phyloP scores from a whole-genome alignment of 371 early-diverging fungal genomes.

The Syncephalastrum contaminatum region DNA sequence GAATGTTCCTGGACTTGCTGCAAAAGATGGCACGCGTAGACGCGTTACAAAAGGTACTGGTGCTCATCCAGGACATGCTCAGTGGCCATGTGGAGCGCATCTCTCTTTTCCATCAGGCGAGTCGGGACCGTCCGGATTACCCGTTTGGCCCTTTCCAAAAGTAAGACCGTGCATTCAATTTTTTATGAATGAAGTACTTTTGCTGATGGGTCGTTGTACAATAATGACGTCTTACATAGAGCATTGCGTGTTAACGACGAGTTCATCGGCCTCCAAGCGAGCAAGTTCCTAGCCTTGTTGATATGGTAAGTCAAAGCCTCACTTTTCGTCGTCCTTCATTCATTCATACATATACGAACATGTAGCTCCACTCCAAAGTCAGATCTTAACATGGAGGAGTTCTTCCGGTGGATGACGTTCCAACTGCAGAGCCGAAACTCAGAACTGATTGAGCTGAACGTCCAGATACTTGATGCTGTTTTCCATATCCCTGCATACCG shows the following conservation, averaged over 20 bases:
- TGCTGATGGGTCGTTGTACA: not conserved
- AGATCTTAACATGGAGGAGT: constrained; percentile 48
- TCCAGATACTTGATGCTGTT: constrained; percentile 81
- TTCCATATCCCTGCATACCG: constrained; percentile 69
- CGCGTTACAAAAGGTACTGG: constrained; percentile 85
- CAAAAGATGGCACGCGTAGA: constrained; percentile 84
- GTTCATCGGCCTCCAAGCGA: constrained; percentile 81
- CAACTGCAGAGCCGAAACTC: constrained; percentile 72
- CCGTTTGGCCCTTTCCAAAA: constrained; percentile 72
- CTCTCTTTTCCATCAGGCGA: constrained; percentile 48
- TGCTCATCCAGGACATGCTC: constrained; percentile 86
- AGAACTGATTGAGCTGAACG: constrained; percentile 79
- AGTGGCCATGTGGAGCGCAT: constrained; percentile 58
- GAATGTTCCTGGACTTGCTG: constrained; percentile 67
- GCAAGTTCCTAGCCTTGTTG: constrained; percentile 76
- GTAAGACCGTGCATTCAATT: constrained; percentile 33
- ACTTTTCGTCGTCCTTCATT: not conserved
- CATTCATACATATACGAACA: not conserved
- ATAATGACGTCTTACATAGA: constrained; percentile 33
- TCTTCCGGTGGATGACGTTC: constrained; percentile 73
- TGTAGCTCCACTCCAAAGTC: constrained; percentile 28
- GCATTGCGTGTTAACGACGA: constrained; percentile 85
- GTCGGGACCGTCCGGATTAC: constrained; percentile 37
- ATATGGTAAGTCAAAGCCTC: constrained; percentile 37
- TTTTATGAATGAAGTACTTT: not conserved